Evolutionary conservation across 2,329 filamentous ascomycete genomes (phyloP).

Genomic region (Arthrobotrys sphaeroides): DNA sequence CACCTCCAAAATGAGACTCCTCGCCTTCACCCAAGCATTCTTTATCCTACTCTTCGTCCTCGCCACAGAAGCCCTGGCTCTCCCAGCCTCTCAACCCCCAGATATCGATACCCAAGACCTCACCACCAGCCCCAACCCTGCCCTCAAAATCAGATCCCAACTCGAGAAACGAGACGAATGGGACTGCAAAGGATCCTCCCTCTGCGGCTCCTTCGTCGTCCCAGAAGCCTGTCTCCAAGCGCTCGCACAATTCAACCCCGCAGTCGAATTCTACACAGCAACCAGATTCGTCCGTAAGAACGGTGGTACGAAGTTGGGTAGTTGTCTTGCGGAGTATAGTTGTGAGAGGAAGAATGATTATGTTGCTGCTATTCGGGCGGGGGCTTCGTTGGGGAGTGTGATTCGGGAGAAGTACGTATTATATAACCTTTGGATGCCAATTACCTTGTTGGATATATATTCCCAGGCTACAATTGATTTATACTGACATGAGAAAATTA

Average conservation of each 20-base stretch:
- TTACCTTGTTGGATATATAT: too few relatives aligned
- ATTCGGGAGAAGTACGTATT: conserved; percentile 2
- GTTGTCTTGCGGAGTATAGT: conserved; percentile 7
- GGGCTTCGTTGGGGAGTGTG: background rate
- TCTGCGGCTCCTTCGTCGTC: conserved; percentile 1
- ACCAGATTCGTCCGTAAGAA: background rate
- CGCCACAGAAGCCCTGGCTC: background rate
- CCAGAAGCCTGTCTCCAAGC: conserved; percentile 8
- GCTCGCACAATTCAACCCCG: background rate
- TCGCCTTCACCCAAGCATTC: too few relatives aligned
- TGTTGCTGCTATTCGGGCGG: background rate
- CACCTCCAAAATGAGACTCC: too few relatives aligned
- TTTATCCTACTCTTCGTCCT: too few relatives aligned
- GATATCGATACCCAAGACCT: background rate
- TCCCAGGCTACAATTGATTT: background rate
- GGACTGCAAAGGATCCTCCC: conserved; percentile 28
- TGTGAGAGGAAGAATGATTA: conserved; percentile 28
- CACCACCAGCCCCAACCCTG: background rate
- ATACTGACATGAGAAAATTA: background rate
- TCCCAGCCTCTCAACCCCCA: background rate
- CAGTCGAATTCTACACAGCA: conserved; percentile 11
- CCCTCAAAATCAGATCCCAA: background rate
- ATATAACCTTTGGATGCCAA: background rate
- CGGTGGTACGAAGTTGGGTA: background rate
- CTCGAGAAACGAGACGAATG: conserved; percentile 15